A percentile compares a stretch with the other conserved stretches of the same genome.
These are phyloP conservation scores for Fusarium protoensiforme DNA, from an alignment of 2,329 filamentous ascomycete genomes.

Conservation along the genomic window DNA sequence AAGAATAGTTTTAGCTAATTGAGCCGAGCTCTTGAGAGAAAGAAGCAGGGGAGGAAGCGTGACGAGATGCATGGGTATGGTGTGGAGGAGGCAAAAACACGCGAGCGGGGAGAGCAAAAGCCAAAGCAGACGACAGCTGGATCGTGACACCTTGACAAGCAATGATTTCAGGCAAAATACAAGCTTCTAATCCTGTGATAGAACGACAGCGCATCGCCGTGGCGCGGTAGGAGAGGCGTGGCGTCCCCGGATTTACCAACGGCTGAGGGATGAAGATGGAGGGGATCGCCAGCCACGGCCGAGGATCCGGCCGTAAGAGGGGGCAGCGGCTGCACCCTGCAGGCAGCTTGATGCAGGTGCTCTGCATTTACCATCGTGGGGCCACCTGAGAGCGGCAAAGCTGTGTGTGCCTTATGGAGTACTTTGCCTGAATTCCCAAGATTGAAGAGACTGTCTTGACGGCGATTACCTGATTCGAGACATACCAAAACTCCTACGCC, in stretches of 20 bases:
- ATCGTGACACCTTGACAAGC: not conserved
- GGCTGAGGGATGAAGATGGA: not conserved
- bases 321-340: not conserved
- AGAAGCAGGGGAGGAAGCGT: not conserved
- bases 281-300: slow-evolving; percentile 16
- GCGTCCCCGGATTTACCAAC: not conserved
- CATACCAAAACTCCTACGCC: not conserved
- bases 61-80: not conserved
- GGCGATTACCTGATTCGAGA: not conserved
- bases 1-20: not conserved
- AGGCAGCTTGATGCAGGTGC: slow-evolving; percentile 26
- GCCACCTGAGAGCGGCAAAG: not conserved
- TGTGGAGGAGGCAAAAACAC: not conserved
- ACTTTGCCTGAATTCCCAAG: not conserved
- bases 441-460: not conserved
- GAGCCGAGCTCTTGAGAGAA: not conserved
- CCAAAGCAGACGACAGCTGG: not conserved
- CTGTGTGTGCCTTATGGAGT: not conserved
- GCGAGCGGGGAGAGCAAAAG: not conserved
- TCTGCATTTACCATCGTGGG: not conserved
- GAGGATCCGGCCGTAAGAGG: not conserved
- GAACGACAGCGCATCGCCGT: not conserved
- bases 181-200: not conserved
- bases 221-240: not conserved
- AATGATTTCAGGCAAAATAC: not conserved